A percentile compares a stretch with the other conserved stretches of the same genome.
Conservation (phyloP, 345 rosid genomes). For the Orychophragmus violaceus region DNA sequence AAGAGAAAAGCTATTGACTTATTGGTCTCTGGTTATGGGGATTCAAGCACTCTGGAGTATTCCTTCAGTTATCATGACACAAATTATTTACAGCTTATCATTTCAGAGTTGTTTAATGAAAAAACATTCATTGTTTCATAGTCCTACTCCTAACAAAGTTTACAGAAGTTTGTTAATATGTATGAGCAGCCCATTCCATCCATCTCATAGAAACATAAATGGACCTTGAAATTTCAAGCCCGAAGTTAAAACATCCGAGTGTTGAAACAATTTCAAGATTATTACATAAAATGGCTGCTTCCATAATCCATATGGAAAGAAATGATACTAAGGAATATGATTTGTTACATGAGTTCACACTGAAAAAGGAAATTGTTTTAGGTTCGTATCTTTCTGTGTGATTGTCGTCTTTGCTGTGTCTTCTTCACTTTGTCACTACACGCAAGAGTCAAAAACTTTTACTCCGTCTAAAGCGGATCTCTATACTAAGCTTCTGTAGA, state of each 20-base stretch:
- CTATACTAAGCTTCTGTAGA: slow-evolving; percentile 8
- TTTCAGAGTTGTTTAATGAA: background rate
- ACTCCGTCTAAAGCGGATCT: slow-evolving; percentile 21
- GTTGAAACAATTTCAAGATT: too few relatives aligned
- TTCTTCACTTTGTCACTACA: slow-evolving; percentile 10
- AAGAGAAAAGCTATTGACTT: background rate
- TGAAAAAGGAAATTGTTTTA: background rate
- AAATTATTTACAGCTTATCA: background rate
- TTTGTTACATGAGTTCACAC: slow-evolving; percentile 1
- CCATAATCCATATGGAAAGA: background rate
- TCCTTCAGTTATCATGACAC: background rate
- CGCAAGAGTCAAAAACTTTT: slow-evolving; percentile 23
- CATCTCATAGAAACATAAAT: too few relatives aligned
- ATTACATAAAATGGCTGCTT: too few relatives aligned
- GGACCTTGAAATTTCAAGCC: too few relatives aligned
- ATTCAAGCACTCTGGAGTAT: background rate
- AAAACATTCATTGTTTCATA: too few relatives aligned
- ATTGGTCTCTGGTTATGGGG: background rate
- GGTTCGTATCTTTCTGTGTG: slow-evolving; percentile 12
- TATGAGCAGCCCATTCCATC: too few relatives aligned
- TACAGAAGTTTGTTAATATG: too few relatives aligned
- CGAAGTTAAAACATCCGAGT: too few relatives aligned
- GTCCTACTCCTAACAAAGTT: too few relatives aligned
- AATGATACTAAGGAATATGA: background rate
- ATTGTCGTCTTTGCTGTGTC: slow-evolving; percentile 14